Conservation (phyloP, 371 early-diverging fungal species). For the Mortierella sp. region DNA sequence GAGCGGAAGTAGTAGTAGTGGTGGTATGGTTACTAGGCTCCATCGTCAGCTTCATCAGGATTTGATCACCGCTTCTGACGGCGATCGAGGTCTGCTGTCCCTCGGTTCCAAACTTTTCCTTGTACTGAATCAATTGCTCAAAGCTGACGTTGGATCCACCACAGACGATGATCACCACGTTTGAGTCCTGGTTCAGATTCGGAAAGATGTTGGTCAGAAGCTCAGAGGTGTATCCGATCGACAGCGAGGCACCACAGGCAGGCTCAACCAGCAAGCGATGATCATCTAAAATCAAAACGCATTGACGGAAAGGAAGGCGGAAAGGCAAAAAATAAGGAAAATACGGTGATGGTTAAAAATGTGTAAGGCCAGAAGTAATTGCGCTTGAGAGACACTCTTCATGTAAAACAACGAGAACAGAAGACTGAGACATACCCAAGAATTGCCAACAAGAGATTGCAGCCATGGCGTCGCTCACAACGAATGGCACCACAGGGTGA, state of each 20-base stretch:
- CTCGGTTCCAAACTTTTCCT: slow-evolving; percentile 56
- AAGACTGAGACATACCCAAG: slow-evolving; percentile 64
- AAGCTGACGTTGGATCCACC: slow-evolving; percentile 71
- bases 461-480: slow-evolving; percentile 72
- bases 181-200: slow-evolving; percentile 58
- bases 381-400: too few relatives aligned
- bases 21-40: slow-evolving; percentile 40
- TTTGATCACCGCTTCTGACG: slow-evolving; percentile 69
- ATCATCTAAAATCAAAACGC: slow-evolving; percentile 68
- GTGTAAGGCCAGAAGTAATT: too few relatives aligned
- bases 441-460: slow-evolving; percentile 65
- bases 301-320: too few relatives aligned
- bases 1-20: not conserved
- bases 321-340: too few relatives aligned
- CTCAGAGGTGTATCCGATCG: slow-evolving; percentile 63
- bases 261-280: slow-evolving; percentile 68
- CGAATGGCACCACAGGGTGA: slow-evolving; percentile 71
- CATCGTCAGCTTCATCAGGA: slow-evolving; percentile 62
- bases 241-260: slow-evolving; percentile 68
- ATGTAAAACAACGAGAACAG: too few relatives aligned
- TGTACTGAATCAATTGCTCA: slow-evolving; percentile 60
- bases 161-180: slow-evolving; percentile 68
- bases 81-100: slow-evolving; percentile 63
- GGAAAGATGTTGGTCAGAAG: slow-evolving; percentile 67
- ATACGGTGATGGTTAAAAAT: too few relatives aligned